phyloP scores from a whole-genome alignment of 495 filamentous ascomycete genomes.

The Beverwykella pulmonaria region DNA sequence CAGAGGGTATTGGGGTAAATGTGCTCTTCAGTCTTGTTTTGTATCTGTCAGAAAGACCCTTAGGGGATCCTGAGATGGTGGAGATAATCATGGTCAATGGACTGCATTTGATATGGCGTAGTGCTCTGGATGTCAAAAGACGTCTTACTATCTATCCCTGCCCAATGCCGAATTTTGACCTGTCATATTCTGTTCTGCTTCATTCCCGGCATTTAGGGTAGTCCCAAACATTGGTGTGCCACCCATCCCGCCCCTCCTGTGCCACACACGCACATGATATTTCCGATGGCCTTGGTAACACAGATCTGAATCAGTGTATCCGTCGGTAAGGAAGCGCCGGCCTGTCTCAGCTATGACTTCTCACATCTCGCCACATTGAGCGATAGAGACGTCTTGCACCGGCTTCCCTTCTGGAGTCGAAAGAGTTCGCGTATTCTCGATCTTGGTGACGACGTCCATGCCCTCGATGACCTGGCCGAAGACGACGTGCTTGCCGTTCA shows the following conservation, averaged over 20 bases:
- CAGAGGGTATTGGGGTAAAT: no score
- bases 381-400: slow-evolving; percentile 79
- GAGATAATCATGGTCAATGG: no score
- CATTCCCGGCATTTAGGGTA: no score
- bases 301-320: slow-evolving; percentile 15
- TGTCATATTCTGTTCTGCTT: no score
- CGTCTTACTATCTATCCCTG: no score
- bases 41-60: no score
- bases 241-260: neutral
- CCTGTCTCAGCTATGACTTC: neutral
- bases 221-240: no score
- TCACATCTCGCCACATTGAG: slow-evolving; percentile 72
- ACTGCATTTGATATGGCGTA: no score
- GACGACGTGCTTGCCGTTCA: slow-evolving; percentile 95
- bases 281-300: slow-evolving; percentile 2
- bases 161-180: no score
- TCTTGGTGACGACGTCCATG: slow-evolving; percentile 84
- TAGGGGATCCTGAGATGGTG: no score
- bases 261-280: neutral
- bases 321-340: neutral
- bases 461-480: slow-evolving; percentile 91
- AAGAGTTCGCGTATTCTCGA: slow-evolving; percentile 80
- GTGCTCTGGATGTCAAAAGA: no score
- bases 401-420: slow-evolving; percentile 73
- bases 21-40: no score